These are phyloP conservation scores for Bipolaris oryzae DNA, from an alignment of 2,329 filamentous ascomycete genomes.

Conservation along the genomic window DNA sequence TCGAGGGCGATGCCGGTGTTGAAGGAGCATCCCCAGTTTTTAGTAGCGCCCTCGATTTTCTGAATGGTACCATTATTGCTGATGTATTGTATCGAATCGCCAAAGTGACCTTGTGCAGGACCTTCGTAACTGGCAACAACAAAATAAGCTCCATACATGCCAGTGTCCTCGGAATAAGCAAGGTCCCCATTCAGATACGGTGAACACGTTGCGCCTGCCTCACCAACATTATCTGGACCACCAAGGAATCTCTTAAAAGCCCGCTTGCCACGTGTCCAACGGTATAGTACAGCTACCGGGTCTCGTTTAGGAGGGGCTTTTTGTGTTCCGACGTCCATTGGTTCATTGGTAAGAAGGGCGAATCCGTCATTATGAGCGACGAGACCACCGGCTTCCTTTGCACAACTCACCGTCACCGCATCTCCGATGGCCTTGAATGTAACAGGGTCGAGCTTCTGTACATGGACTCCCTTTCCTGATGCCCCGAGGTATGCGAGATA, in stretches of 20 bases:
- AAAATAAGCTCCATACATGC: constrained; percentile 66
- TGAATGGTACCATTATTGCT: constrained; percentile 57
- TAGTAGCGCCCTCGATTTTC: constrained; percentile 60
- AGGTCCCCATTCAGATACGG: constrained; percentile 68
- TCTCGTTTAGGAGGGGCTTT: constrained; percentile 56
- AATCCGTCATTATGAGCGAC: constrained; percentile 69
- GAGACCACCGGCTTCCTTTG: constrained; percentile 64
- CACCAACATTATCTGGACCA: constrained; percentile 59
- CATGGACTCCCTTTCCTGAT: constrained; percentile 61
- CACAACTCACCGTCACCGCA: constrained; percentile 59
- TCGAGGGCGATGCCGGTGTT: constrained; percentile 70
- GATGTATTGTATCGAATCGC: constrained; percentile 62
- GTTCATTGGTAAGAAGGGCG: constrained; percentile 65
- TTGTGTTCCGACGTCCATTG: constrained; percentile 57
- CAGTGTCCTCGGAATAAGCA: constrained; percentile 62
- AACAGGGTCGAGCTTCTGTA: constrained; percentile 62
- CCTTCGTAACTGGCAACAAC: constrained; percentile 66
- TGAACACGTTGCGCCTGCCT: constrained; percentile 56
- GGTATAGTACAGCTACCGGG: constrained; percentile 64
- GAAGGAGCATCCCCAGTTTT: constrained; percentile 66
- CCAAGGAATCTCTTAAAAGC: constrained; percentile 66
- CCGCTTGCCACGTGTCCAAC: constrained; percentile 61
- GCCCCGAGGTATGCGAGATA: constrained; percentile 66
- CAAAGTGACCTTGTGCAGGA: constrained; percentile 61
- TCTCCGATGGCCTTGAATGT: constrained; percentile 62